Evolutionary conservation across 208 protist genomes (phyloP).

Genomic region (Wallacemonas collosoma): DNA sequence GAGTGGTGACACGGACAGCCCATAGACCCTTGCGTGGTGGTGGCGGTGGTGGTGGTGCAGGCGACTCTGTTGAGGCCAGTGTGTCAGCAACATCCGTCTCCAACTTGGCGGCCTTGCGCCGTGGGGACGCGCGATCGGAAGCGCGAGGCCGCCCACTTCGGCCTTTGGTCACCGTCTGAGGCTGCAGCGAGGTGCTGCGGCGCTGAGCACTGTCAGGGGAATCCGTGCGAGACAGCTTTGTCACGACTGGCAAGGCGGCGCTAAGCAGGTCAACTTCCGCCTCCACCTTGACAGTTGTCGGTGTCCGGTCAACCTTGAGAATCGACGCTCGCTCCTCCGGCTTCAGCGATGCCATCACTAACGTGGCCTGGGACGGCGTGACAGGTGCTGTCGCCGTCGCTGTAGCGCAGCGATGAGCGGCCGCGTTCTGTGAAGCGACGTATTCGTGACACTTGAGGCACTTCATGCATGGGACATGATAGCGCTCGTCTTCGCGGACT

Average conservation of each 20-base stretch:
- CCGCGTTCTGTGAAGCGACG: constrained; percentile 36
- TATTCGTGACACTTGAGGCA: constrained; percentile 59
- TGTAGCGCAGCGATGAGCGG: constrained; percentile 15
- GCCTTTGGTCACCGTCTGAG: neutral
- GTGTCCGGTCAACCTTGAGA: neutral
- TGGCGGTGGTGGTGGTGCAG: neutral
- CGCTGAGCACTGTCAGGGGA: no score
- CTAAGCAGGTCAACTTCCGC: constrained; percentile 10
- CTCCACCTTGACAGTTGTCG: constrained; percentile 4
- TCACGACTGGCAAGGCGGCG: neutral
- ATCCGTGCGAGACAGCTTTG: no score
- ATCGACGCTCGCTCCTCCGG: neutral
- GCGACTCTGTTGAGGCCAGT: neutral
- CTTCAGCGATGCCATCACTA: constrained; percentile 10
- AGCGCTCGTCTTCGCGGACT: constrained; percentile 53
- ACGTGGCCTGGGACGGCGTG: neutral
- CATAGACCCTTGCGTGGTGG: constrained; percentile 16
- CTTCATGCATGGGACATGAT: constrained; percentile 80
- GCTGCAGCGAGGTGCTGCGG: neutral
- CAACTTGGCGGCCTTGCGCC: constrained; percentile 4
- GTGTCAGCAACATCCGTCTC: neutral
- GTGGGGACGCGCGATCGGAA: neutral
- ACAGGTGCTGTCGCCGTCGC: neutral
- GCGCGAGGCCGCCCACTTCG: neutral
- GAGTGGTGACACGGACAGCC: constrained; percentile 31